A percentile compares a stretch with the other conserved stretches of the same genome.
Evolutionary conservation across 106 monocot genomes (phyloP).

Genomic region (Dioscorea alata): DNA sequence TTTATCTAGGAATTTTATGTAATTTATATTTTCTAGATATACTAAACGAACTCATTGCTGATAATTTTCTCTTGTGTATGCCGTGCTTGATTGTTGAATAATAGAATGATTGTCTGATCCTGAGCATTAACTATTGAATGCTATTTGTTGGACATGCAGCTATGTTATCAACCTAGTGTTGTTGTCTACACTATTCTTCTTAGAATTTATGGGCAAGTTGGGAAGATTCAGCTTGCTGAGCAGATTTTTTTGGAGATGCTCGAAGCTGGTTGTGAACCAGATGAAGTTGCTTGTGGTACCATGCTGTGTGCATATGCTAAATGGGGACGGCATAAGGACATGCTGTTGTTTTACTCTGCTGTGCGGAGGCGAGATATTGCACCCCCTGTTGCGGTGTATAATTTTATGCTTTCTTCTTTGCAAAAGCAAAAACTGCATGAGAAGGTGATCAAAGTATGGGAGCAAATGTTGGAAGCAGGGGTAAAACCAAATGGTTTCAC

Average conservation of each 20-base stretch:
- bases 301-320: slow-evolving; percentile 94
- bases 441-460: slow-evolving; percentile 67
- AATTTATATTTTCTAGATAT: too few relatives aligned
- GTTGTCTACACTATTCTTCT: slow-evolving; percentile 89
- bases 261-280: slow-evolving; percentile 84
- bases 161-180: slow-evolving; percentile 88
- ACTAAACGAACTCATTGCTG: too few relatives aligned
- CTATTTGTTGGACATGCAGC: slow-evolving; percentile 47
- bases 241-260: slow-evolving; percentile 96
- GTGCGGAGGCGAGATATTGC: slow-evolving; percentile 60
- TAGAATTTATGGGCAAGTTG: slow-evolving; percentile 84
- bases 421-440: slow-evolving; percentile 85
- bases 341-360: slow-evolving; percentile 82
- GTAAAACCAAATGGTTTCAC: slow-evolving; percentile 68
- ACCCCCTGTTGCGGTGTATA: slow-evolving; percentile 79
- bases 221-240: slow-evolving; percentile 90
- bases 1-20: too few relatives aligned
- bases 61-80: too few relatives aligned
- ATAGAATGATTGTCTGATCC: too few relatives aligned
- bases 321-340: slow-evolving; percentile 82
- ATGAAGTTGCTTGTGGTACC: slow-evolving; percentile 95
- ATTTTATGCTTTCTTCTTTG: slow-evolving; percentile 95
- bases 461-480: slow-evolving; percentile 59
- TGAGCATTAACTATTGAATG: neutral
- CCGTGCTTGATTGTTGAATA: too few relatives aligned